Evolutionary conservation across 192 early-diverging fungal species (phyloP).

Genomic region (Funneliformis geosporum): DNA sequence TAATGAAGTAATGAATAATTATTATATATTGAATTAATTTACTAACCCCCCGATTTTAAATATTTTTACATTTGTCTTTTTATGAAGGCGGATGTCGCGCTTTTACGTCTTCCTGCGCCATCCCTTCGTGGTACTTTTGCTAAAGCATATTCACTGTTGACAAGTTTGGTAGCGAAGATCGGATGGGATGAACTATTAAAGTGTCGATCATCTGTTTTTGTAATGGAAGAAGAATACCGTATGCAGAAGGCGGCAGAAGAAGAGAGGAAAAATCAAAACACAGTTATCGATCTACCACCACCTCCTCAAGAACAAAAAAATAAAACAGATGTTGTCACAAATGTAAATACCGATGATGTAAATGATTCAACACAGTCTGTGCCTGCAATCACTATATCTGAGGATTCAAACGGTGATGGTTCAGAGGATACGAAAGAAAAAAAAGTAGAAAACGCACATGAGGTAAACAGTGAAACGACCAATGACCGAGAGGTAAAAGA

Average conservation of each 20-base stretch:
- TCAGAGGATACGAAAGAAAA: constrained; percentile 7
- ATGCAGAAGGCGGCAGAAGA: constrained; percentile 74
- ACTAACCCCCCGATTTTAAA: neutral
- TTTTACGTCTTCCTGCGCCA: constrained; percentile 83
- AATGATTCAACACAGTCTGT: constrained; percentile 15
- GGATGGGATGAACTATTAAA: constrained; percentile 97
- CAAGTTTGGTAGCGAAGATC: constrained; percentile 75
- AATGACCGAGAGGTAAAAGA: constrained; percentile 41
- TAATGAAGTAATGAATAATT: constrained; percentile 46
- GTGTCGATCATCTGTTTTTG: constrained; percentile 87
- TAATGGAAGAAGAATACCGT: constrained; percentile 99
- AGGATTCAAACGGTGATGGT: constrained; percentile 15
- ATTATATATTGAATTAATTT: neutral
- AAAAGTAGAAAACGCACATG: neutral
- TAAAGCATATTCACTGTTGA: constrained; percentile 83
- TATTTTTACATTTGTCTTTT: neutral
- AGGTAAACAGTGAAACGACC: constrained; percentile 43
- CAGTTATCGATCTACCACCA: neutral
- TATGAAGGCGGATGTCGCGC: constrained; percentile 57
- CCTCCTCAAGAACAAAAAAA: constrained; percentile 41
- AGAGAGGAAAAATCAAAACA: constrained; percentile 46
- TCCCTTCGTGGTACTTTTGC: constrained; percentile 93
- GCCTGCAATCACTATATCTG: constrained; percentile 16
- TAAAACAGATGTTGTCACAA: constrained; percentile 41
- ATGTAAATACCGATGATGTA: constrained; percentile 5